Evolutionary conservation across 768 basidiomycete species (phyloP).

Genomic region (Pleurotus eryngii): DNA sequence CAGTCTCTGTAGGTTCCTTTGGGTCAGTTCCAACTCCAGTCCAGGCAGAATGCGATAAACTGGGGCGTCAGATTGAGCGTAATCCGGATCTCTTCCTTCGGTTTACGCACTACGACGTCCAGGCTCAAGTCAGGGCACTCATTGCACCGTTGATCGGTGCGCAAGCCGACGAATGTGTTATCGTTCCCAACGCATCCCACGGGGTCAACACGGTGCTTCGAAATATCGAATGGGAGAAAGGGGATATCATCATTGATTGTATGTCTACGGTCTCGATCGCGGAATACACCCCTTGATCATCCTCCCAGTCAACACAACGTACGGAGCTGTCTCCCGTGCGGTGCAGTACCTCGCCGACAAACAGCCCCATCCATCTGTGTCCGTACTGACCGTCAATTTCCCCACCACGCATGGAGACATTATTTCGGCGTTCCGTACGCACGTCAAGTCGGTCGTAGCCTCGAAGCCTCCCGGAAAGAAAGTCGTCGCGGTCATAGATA

Average conservation of each 20-base stretch:
- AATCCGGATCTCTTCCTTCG: conserved; percentile 51
- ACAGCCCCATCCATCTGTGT: conserved; percentile 43
- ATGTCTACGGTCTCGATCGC: neutral
- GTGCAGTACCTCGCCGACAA: conserved; percentile 51
- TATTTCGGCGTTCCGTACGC: conserved; percentile 23
- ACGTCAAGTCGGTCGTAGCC: conserved; percentile 10
- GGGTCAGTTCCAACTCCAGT: conserved; percentile 50
- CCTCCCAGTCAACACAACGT: conserved; percentile 30
- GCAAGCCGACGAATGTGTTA: conserved; percentile 41
- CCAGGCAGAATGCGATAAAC: conserved; percentile 30
- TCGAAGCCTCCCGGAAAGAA: conserved; percentile 25
- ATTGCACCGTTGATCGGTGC: conserved; percentile 50
- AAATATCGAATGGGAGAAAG: conserved; percentile 59
- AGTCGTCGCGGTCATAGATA: conserved; percentile 68
- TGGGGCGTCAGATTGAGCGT: conserved; percentile 36
- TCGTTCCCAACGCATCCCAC: conserved; percentile 53
- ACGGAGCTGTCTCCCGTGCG: conserved; percentile 45
- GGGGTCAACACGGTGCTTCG: conserved; percentile 58
- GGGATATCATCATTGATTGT: conserved; percentile 63
- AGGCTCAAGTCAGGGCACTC: conserved; percentile 35
- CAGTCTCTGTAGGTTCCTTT: conserved; percentile 28
- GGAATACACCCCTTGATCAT: neutral
- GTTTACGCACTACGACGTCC: conserved; percentile 23
- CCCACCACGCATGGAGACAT: conserved; percentile 48
- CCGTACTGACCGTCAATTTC: conserved; percentile 42